phyloP scores from a whole-genome alignment of 495 filamentous ascomycete species.

The Penicillium daleae region DNA sequence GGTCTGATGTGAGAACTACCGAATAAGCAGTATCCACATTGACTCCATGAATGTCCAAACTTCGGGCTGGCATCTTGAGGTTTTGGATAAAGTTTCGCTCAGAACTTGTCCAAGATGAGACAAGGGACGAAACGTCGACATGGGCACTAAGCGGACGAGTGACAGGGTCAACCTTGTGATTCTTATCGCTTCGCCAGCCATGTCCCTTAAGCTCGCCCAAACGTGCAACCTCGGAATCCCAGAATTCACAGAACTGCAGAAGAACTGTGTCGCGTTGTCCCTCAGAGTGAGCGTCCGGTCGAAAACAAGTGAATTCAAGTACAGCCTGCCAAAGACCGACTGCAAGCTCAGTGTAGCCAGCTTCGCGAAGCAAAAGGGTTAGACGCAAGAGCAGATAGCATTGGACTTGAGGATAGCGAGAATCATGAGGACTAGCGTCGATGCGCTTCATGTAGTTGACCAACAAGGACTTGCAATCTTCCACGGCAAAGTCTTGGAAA shows the following conservation, averaged over 20 bases:
- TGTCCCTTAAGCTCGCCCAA: constrained; percentile 73
- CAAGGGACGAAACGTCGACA: constrained; percentile 28
- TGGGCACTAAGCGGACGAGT: constrained; percentile 13
- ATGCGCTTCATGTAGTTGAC: constrained; percentile 59
- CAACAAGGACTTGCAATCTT: constrained; percentile 61
- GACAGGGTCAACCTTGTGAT: neutral
- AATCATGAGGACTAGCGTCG: constrained; percentile 26
- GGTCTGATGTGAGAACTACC: constrained; percentile 77
- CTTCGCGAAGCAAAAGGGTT: constrained; percentile 73
- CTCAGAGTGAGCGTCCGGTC: constrained; percentile 37
- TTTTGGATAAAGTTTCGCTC: constrained; percentile 56
- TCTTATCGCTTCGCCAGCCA: constrained; percentile 63
- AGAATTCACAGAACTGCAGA: constrained; percentile 69
- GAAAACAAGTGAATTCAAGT: constrained; percentile 73
- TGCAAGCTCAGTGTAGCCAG: constrained; percentile 79
- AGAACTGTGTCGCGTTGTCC: constrained; percentile 27
- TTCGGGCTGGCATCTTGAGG: constrained; percentile 66
- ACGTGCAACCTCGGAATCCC: constrained; percentile 83
- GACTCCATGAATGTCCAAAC: constrained; percentile 59
- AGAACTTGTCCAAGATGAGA: constrained; percentile 61
- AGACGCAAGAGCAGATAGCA: constrained; percentile 75
- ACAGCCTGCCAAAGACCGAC: constrained; percentile 82
- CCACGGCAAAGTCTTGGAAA: constrained; percentile 69
- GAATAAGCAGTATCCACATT: constrained; percentile 75
- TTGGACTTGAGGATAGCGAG: constrained; percentile 50